phyloP scores from a whole-genome alignment of 306 rosid species.

The Lablab purpureus region DNA sequence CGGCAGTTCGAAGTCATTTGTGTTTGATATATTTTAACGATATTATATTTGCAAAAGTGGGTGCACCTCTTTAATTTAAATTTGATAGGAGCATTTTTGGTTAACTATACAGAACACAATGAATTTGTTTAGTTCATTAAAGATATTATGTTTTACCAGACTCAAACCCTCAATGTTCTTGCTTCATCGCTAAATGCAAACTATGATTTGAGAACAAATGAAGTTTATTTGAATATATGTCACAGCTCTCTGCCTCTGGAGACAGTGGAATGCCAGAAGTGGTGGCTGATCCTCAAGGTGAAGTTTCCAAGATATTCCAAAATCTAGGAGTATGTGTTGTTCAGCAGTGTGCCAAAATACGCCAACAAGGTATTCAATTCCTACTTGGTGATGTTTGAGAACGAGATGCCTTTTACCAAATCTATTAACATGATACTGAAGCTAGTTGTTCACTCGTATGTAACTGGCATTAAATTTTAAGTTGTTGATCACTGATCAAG shows the following conservation, averaged over 20 bases:
- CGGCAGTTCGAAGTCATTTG: background rate
- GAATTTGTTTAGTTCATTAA: slow-evolving; percentile 9
- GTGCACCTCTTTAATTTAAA: background rate
- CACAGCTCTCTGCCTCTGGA: slow-evolving; percentile 95
- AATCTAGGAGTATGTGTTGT: slow-evolving; percentile 90
- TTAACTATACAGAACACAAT: background rate
- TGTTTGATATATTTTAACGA: slow-evolving; percentile 7
- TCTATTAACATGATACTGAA: background rate
- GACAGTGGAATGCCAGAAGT: slow-evolving; percentile 97
- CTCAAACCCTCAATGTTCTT: slow-evolving; percentile 2
- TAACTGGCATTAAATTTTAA: background rate
- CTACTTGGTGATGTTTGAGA: slow-evolving; percentile 30
- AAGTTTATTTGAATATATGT: slow-evolving; percentile 27
- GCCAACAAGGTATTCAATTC: slow-evolving; percentile 83
- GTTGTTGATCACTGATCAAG: slow-evolving; percentile 33
- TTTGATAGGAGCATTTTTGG: slow-evolving; percentile 21
- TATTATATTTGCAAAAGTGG: background rate
- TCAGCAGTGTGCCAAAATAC: slow-evolving; percentile 98
- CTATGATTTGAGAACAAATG: slow-evolving; percentile 34
- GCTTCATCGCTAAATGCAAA: slow-evolving; percentile 27
- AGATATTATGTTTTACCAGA: slow-evolving; percentile 17
- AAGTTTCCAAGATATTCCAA: slow-evolving; percentile 86
- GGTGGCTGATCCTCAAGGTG: slow-evolving; percentile 91
- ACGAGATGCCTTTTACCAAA: slow-evolving; percentile 26
- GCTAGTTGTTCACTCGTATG: slow-evolving; percentile 10